These are phyloP conservation scores for Lyophyllum semitale DNA, from an alignment of 768 basidiomycete species.

Conservation along the genomic window DNA sequence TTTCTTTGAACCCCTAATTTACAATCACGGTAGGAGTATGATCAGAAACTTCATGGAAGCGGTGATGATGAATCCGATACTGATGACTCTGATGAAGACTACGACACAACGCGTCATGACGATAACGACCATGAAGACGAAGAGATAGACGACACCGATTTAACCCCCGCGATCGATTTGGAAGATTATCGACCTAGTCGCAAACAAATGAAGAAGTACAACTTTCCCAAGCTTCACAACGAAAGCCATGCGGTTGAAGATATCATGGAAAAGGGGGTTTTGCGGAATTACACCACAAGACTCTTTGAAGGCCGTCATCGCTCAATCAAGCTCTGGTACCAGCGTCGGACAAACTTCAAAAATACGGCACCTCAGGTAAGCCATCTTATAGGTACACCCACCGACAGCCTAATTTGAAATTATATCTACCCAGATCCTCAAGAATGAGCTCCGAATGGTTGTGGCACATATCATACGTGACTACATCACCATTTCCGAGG, in stretches of 20 bases:
- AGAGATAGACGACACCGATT: no score
- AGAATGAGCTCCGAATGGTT: slow-evolving; percentile 6
- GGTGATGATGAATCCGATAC: no score
- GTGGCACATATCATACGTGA: slow-evolving; percentile 11
- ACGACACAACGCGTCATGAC: no score
- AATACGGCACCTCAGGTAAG: slow-evolving; percentile 31
- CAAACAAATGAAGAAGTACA: slow-evolving; percentile 24
- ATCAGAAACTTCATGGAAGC: no score
- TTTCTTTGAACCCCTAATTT: no score
- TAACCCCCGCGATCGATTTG: no score
- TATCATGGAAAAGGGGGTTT: slow-evolving; percentile 31
- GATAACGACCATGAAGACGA: no score
- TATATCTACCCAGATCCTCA: slow-evolving; percentile 15
- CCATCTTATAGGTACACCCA: no score
- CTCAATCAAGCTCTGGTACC: slow-evolving; percentile 26
- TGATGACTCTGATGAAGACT: no score
- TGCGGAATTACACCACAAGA: slow-evolving; percentile 31
- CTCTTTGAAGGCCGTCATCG: slow-evolving; percentile 32
- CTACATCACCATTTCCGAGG: not conserved
- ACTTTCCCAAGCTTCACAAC: slow-evolving; percentile 36
- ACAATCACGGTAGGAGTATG: no score
- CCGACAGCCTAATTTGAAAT: no score
- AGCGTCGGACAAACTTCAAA: slow-evolving; percentile 31
- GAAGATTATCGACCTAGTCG: not conserved
- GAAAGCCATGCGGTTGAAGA: slow-evolving; percentile 33